Conservation (phyloP, 805 yeast genomes). For the Yarrowia sp. region DNA sequence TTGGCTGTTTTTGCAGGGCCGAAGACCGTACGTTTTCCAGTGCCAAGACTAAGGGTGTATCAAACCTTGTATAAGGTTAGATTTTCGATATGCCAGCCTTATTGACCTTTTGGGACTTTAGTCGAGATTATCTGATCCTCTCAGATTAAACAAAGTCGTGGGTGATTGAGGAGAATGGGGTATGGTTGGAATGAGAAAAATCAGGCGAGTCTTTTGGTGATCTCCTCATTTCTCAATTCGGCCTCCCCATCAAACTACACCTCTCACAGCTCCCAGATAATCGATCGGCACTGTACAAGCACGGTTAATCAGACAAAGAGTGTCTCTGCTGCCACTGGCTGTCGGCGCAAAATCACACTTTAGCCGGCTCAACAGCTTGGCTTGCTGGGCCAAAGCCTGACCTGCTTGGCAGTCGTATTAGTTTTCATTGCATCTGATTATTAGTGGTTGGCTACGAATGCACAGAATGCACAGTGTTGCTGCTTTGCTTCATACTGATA, state of each 20-base stretch:
- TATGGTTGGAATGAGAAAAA: no score
- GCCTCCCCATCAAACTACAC: no score
- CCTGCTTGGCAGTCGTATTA: neutral
- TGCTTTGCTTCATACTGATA: no score
- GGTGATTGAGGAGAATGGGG: neutral
- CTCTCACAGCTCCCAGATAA: no score
- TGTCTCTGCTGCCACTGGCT: no score
- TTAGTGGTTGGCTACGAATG: no score
- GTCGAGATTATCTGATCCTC: conserved; percentile 14
- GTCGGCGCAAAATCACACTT: neutral
- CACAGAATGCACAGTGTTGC: no score
- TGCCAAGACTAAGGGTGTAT: conserved; percentile 12
- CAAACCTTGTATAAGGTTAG: neutral
- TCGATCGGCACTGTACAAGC: no score
- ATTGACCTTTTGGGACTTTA: neutral
- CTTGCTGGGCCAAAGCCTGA: neutral
- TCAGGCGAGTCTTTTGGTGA: no score
- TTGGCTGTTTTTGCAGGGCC: neutral
- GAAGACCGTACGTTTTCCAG: neutral
- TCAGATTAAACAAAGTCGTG: neutral
- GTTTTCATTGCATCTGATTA: no score
- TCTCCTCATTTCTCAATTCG: no score
- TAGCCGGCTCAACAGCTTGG: neutral
- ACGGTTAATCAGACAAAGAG: no score
- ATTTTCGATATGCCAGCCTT: neutral